These are phyloP conservation scores for Quercus wislizeni DNA, from an alignment of 306 rosid species.

Conservation along the genomic window DNA sequence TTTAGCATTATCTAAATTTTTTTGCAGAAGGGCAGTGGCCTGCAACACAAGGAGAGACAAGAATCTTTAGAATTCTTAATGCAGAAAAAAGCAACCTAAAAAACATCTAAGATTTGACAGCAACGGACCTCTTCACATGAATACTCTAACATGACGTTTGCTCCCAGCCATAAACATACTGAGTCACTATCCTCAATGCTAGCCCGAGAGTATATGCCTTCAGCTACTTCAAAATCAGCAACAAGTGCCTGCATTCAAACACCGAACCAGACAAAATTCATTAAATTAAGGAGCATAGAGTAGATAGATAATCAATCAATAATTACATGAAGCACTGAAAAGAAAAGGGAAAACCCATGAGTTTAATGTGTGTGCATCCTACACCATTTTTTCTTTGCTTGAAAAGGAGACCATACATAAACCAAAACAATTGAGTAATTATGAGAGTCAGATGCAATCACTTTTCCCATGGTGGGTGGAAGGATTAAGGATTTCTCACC, in stretches of 20 bases:
- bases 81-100: conserved; percentile 3
- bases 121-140: conserved; percentile 76
- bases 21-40: conserved; percentile 70
- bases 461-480: too few relatives aligned
- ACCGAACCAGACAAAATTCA: conserved; percentile 8
- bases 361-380: background rate
- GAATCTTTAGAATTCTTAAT: background rate
- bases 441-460: too few relatives aligned
- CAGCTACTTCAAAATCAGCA: conserved; percentile 88
- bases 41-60: conserved; percentile 40
- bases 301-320: background rate
- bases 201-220: conserved; percentile 75
- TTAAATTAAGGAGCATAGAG: background rate
- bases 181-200: conserved; percentile 55
- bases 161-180: conserved; percentile 88
- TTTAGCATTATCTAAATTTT: conserved; percentile 80
- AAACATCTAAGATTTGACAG: conserved; percentile 15
- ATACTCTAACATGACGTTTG: conserved; percentile 92
- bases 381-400: background rate
- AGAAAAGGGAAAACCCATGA: background rate
- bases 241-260: conserved; percentile 56
- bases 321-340: background rate
- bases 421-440: too few relatives aligned
- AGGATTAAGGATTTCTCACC: too few relatives aligned
- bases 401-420: too few relatives aligned